phyloP scores from a whole-genome alignment of 345 rosid species.

The Ricinus communis region DNA sequence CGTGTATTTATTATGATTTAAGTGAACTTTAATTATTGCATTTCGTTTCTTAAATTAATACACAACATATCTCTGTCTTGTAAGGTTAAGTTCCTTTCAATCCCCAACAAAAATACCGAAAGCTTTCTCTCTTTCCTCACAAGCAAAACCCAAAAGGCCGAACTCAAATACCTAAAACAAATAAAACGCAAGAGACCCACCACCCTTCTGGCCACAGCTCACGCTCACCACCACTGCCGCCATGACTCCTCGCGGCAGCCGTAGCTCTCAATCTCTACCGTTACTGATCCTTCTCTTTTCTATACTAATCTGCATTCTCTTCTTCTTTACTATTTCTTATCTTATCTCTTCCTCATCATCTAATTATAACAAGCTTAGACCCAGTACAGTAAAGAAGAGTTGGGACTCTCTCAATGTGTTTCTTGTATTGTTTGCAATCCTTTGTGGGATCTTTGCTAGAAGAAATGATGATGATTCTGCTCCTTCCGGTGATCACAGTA shows the following conservation, averaged over 20 bases:
- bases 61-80: too few species aligned
- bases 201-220: conserved; percentile 45
- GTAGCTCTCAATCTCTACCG: conserved; percentile 41
- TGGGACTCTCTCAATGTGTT: conserved; percentile 68
- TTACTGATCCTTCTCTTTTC: conserved; percentile 54
- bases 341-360: conserved; percentile 36
- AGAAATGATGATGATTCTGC: conserved; percentile 49
- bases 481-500: neutral
- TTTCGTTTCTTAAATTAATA: too few species aligned
- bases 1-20: too few species aligned
- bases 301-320: conserved; percentile 38
- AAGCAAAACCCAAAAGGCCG: neutral
- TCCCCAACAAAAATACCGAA: too few species aligned
- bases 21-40: too few species aligned
- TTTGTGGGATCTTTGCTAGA: conserved; percentile 70
- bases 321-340: conserved; percentile 46
- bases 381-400: conserved; percentile 46
- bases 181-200: conserved; percentile 33
- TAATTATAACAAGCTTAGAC: conserved; percentile 31
- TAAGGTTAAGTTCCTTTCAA: neutral
- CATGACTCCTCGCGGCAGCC: conserved; percentile 39
- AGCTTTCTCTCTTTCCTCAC: conserved; percentile 4
- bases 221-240: neutral
- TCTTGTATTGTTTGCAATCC: conserved; percentile 64
- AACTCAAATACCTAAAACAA: conserved; percentile 22